These are phyloP conservation scores for Inga laurina DNA, from an alignment of 306 rosid genomes.

Conservation along the genomic window DNA sequence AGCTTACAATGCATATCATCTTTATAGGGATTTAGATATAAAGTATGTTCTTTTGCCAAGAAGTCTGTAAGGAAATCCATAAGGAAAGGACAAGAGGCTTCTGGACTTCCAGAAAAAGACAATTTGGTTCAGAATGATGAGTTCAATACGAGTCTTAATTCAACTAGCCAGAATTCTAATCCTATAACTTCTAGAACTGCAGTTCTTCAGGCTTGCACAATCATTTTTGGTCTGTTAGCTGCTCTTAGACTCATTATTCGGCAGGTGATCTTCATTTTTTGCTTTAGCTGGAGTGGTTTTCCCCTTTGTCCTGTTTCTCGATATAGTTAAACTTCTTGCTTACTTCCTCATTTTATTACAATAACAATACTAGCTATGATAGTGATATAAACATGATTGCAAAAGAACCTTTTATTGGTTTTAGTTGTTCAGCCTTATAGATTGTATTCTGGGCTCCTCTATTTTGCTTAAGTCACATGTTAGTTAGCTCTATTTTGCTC, in stretches of 20 bases:
- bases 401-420: neutral
- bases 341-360: neutral
- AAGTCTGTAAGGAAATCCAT: slow-evolving; percentile 58
- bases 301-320: neutral
- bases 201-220: slow-evolving; percentile 82
- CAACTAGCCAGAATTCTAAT: slow-evolving; percentile 38
- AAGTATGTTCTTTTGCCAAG: slow-evolving; percentile 56
- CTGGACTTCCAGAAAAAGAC: slow-evolving; percentile 43
- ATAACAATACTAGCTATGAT: neutral
- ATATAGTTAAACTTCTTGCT: neutral
- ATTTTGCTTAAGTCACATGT: slow-evolving; percentile 2
- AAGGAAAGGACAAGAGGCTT: slow-evolving; percentile 38
- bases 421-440: neutral
- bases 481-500: slow-evolving; percentile 1
- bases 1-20: neutral
- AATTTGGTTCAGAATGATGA: slow-evolving; percentile 47
- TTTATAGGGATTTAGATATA: slow-evolving; percentile 44
- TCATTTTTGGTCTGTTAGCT: slow-evolving; percentile 73
- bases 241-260: slow-evolving; percentile 67
- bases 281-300: slow-evolving; percentile 7
- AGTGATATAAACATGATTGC: slow-evolving; percentile 22
- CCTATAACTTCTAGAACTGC: slow-evolving; percentile 57
- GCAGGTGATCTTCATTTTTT: slow-evolving; percentile 52
- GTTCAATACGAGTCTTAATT: slow-evolving; percentile 40
- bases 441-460: neutral